A percentile compares a stretch with the other conserved stretches of the same genome.
These are phyloP conservation scores for Aspergillus eucalypticola DNA, from an alignment of 2,329 filamentous ascomycete species.

Conservation along the genomic window DNA sequence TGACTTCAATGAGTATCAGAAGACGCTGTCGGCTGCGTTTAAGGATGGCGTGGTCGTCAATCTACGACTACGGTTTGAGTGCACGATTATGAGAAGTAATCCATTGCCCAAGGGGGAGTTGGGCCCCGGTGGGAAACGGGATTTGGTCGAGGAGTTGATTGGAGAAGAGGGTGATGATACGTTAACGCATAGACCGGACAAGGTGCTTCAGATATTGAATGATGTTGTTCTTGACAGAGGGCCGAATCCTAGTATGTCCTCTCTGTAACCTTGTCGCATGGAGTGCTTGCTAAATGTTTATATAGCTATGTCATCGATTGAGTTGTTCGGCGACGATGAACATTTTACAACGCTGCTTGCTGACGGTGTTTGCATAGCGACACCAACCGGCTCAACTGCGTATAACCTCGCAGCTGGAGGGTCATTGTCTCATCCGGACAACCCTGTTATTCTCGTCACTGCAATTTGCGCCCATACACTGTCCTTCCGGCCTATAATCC, in stretches of 20 bases:
- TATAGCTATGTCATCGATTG: conserved; percentile 82
- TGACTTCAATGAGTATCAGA: conserved; percentile 74
- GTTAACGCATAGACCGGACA: conserved; percentile 80
- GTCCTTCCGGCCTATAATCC: conserved; percentile 92
- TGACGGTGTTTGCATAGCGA: conserved; percentile 90
- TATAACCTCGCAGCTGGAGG: conserved; percentile 97
- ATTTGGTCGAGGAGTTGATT: conserved; percentile 86
- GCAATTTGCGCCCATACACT: conserved; percentile 94
- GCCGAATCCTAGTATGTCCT: conserved; percentile 79
- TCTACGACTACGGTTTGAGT: conserved; percentile 84
- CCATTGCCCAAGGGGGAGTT: conserved; percentile 31
- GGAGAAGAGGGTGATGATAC: conserved; percentile 82
- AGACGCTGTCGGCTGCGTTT: conserved; percentile 71
- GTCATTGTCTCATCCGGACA: conserved; percentile 91
- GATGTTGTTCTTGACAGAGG: conserved; percentile 96
- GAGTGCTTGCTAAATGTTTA: conserved; percentile 3
- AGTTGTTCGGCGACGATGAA: conserved; percentile 92
- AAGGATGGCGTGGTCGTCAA: conserved; percentile 84
- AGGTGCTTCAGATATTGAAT: conserved; percentile 87
- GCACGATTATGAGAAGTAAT: conserved; percentile 77
- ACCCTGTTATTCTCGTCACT: conserved; percentile 91
- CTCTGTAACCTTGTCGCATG: neutral
- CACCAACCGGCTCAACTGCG: conserved; percentile 89
- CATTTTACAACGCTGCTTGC: conserved; percentile 93
- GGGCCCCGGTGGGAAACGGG: conserved; percentile 50